Percentiles rank a stretch among this genome's conserved stretches.
phyloP scores from a whole-genome alignment of 2,329 filamentous ascomycete species.

The Plenodomus tracheiphilus region DNA sequence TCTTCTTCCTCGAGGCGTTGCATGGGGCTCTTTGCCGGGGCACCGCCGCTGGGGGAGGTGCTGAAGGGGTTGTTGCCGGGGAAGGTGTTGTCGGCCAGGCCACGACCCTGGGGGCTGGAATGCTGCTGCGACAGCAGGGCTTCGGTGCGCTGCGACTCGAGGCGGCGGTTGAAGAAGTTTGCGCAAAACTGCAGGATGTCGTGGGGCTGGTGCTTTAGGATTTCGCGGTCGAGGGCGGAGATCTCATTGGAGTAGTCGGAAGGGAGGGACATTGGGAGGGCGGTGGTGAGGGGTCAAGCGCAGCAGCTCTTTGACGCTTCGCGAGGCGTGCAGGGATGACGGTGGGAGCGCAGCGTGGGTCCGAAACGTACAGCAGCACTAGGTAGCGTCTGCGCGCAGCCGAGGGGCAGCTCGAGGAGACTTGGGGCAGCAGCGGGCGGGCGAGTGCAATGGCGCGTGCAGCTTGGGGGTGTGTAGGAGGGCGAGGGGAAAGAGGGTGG shows the following conservation, averaged over 20 bases:
- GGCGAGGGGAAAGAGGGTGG: neutral
- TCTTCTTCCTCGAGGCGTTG: slow-evolving; percentile 79
- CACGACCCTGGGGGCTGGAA: slow-evolving; percentile 47
- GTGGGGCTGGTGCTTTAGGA: slow-evolving; percentile 60
- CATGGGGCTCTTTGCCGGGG: slow-evolving; percentile 54
- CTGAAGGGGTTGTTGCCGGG: slow-evolving; percentile 81
- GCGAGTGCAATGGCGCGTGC: too few relatives aligned
- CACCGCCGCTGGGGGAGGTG: slow-evolving; percentile 43
- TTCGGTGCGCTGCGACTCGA: slow-evolving; percentile 66
- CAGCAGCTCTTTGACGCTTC: slow-evolving; percentile 42
- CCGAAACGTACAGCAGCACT: slow-evolving; percentile 19
- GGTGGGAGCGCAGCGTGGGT: slow-evolving; percentile 33
- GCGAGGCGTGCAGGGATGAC: slow-evolving; percentile 42
- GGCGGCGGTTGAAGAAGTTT: slow-evolving; percentile 67
- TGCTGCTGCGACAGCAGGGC: slow-evolving; percentile 56
- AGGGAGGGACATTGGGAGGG: slow-evolving; percentile 45
- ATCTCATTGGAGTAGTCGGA: slow-evolving; percentile 60
- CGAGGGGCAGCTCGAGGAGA: slow-evolving; percentile 2
- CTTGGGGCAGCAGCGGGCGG: slow-evolving; percentile 1
- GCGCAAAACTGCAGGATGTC: slow-evolving; percentile 73
- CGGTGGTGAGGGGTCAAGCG: slow-evolving; percentile 38
- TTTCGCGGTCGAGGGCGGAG: slow-evolving; percentile 64
- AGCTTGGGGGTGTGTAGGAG: slow-evolving; percentile 1
- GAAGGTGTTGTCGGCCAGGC: slow-evolving; percentile 68
- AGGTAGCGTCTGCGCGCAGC: slow-evolving; percentile 24